These are phyloP conservation scores for Termitomyces sp. DNA, from an alignment of 768 basidiomycete species.

Conservation along the genomic window DNA sequence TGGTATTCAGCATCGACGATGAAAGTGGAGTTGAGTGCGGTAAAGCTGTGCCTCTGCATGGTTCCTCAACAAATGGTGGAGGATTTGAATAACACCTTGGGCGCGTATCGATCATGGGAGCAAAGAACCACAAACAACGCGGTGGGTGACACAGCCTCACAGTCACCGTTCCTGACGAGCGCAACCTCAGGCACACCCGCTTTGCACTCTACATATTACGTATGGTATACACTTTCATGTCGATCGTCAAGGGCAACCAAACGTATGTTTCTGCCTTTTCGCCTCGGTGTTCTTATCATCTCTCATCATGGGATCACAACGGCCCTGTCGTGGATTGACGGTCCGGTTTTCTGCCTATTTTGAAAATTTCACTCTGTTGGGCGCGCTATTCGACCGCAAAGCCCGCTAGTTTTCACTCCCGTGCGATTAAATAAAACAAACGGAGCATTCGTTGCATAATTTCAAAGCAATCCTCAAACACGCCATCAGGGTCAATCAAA, in stretches of 20 bases:
- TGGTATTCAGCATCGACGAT: slow-evolving; percentile 86
- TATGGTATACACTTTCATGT: not conserved
- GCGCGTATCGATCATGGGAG: slow-evolving; percentile 13
- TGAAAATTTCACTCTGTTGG: not conserved
- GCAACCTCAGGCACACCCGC: too few relatives aligned
- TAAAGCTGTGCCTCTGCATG: slow-evolving; percentile 77
- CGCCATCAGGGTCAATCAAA: too few relatives aligned
- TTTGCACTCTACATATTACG: too few relatives aligned
- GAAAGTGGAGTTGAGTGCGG: slow-evolving; percentile 80
- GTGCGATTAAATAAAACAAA: too few relatives aligned
- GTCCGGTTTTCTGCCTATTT: not conserved
- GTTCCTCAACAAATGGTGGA: slow-evolving; percentile 4
- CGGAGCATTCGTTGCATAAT: too few relatives aligned
- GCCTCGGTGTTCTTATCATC: not conserved
- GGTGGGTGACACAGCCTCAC: slow-evolving; percentile 5
- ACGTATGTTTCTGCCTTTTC: slow-evolving; percentile 22
- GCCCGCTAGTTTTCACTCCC: too few relatives aligned
- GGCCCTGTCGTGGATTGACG: not conserved
- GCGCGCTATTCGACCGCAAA: too few relatives aligned
- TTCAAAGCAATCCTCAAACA: too few relatives aligned
- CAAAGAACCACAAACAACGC: slow-evolving; percentile 16
- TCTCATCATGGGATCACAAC: slow-evolving; percentile 21
- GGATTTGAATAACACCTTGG: slow-evolving; percentile 2
- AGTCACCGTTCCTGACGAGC: not conserved
- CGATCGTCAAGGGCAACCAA: slow-evolving; percentile 19